Evolutionary conservation across 768 basidiomycete species (phyloP), one percentile per base, ranked within the genome.

Genomic region (Sporobolomyces phaffii): DNA sequence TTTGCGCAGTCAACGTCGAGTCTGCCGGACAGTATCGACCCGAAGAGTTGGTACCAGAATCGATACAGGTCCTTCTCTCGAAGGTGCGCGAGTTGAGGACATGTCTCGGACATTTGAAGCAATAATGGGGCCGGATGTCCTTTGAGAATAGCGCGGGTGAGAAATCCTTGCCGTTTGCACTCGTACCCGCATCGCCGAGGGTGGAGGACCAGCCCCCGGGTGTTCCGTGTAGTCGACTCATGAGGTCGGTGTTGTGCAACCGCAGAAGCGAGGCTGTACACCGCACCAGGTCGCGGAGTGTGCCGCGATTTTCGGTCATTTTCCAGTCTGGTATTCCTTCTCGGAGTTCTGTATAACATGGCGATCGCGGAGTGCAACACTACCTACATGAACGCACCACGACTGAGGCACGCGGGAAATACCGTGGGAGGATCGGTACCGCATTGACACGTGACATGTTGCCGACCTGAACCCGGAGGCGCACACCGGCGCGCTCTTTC

Each of bases 1-100:
- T 13, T 43, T 43, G 26, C 41, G 38, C 75, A 90, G 93, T 90
- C 80, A 89, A 84, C 67, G 82, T 98, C 43, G 93, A 98, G 77
- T 91, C 91, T 0, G 89, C 92, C 74, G 88, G 93, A 7, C 84
- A 89, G 17, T 96, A 96, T 75, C 78, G 83, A 5, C 92, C 94
- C 0, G 85, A 93, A 78, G 83, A 88, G 36, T 80, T 98, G 15
- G 79, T 94, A 18, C 85, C 85, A 0, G 91, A 92, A 74, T 82
- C 91, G 0, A 83, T 92, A 69, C 80, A 82, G 31, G 86, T 96
- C 49, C 86, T 97, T 84, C 82, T 91, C 49, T 81, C 81, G 41
- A 98, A 98, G 76, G 83, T 96, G 41, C 58, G 58, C 2, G 36
- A 47, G 13, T 45, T 65, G 26, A 34, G 26, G 75, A 75, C 0